Evolutionary conservation across 2,329 filamentous ascomycete genomes (phyloP), one percentile per base, ranked within the genome.

Genomic region (Rosellinia necatrix): DNA sequence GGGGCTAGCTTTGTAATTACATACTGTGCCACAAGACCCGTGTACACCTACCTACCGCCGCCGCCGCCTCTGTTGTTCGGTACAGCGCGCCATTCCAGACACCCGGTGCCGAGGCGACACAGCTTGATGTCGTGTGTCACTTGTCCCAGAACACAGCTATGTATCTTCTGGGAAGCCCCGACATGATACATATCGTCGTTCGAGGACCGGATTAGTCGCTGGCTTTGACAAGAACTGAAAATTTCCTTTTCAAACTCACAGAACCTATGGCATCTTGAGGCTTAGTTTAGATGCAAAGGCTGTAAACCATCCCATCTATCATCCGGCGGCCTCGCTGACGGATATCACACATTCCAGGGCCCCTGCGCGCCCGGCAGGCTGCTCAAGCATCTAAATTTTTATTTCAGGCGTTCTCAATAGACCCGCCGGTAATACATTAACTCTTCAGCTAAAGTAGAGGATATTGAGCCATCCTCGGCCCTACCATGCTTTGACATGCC

Each of bases 241-340:
- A 10, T 13, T 30, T 50, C n/a, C 24, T 9, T 22, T 35, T n/a
- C 32, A 22, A 46, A n/a, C n/a, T n/a, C n/a, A n/a, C n/a, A n/a
- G n/a, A 32, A 15, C 5, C 24, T 34, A 38, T 17, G 19, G 32
- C 19, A 53, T 42, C 29, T 12, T 30, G 30, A 53, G 19, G 38
- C 25, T 22, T 25, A 19, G 9, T 27, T 13, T 25, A 15, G 43
- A 46, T 32, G 15, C 9, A 8, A 17, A 49, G 22, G 15, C 41
- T 25, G 13, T 17, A 41, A 22, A 17, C 38, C 54, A 17, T 47
- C 48, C 38, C 42, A 29, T 21, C 32, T 17, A 17, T 35, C 21
- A 13, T 12, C 25, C 40, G 43, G 54, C 49, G 43, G 49, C 54
- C 49, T 57, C 54, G 22, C 41, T 37, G 34, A 30, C 42, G n/a